These are phyloP conservation scores for Lonicera japonica DNA, from an alignment of 129 eudicot species.

Conservation along the genomic window DNA sequence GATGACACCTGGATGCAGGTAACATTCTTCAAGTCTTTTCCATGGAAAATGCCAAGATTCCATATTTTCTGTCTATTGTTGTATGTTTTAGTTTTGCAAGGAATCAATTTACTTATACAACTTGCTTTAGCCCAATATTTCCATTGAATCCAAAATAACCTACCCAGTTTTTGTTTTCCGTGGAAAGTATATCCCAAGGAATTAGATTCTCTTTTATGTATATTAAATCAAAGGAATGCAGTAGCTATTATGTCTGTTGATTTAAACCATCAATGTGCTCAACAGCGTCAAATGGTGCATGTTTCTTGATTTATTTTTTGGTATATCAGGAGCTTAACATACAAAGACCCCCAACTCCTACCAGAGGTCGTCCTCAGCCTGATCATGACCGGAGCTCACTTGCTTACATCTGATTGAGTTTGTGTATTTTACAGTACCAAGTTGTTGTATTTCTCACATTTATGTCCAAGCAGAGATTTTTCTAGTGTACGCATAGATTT, in stretches of 20 bases:
- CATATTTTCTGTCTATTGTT: conserved; percentile 74
- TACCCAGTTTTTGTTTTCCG: too few relatives aligned
- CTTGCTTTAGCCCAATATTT: too few relatives aligned
- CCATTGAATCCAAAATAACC: too few relatives aligned
- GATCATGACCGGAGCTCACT: conserved; percentile 77
- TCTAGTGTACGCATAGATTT: background rate
- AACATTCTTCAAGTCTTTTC: too few relatives aligned
- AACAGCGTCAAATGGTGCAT: too few relatives aligned
- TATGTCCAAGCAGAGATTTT: background rate
- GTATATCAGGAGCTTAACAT: conserved; percentile 74
- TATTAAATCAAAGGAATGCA: too few relatives aligned
- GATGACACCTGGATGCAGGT: conserved; percentile 98
- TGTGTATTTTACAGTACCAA: background rate
- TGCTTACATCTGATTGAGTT: conserved; percentile 34
- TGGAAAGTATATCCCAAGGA: too few relatives aligned
- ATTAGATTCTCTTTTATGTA: too few relatives aligned
- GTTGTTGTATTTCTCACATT: background rate
- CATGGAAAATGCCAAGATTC: too few relatives aligned
- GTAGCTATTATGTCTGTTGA: too few relatives aligned
- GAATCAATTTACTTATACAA: conserved; percentile 8
- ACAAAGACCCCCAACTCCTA: conserved; percentile 97
- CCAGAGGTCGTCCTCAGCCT: conserved; percentile 90
- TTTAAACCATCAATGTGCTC: too few relatives aligned
- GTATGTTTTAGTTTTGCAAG: conserved; percentile 87
- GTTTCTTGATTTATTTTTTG: background rate